Evolutionary conservation across 1,139 yeast genomes (phyloP), one percentile per base, ranked within the genome.

Genomic region (Entelexis paramagnoliae): DNA sequence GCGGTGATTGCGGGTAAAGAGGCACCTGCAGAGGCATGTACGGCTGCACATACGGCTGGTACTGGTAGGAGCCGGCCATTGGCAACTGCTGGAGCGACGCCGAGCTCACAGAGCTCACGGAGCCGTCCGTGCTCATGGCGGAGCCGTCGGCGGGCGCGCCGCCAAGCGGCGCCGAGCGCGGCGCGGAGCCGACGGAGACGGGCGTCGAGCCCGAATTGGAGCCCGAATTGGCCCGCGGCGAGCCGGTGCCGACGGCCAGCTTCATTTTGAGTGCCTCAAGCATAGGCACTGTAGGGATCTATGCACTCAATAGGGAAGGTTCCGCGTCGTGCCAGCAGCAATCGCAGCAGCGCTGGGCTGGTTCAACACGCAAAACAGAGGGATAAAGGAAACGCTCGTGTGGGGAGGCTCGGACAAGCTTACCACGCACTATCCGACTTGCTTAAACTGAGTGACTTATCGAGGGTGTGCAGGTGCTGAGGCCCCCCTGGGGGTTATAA

Each of bases 1-100:
- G 56, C 13, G 56, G 56, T 10, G 54, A 51, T 19, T 51, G 55
- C 35, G 52, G 56, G 33, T 29, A 51, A 14, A 49, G 26, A 20
- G 38, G 43, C 10, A 44, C 29, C 32, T 44, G 45, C 24, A 41
- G 34, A 9, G 45, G 34, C 24, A 41, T 29, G 17, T 41, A 41
- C 3, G 45, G 34, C 35, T 41, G 45, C 16, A 29, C 34, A 24
- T 41, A 41, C 20, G 30, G 42, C 45, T 41, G 45, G 26, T 41
- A 41, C 16, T 41, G 45, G 17, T 28, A 41, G 20, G 45, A 6
- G 13, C 11, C 13, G 17, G 28, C 9, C 35, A 41, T 41, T 28
- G 34, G 34, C 34, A 19, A 2, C 24, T 41, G 45, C 16, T 41
- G 28, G 10, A 41, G 33, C 17, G 45, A 41, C 13, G 26, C 13